These are phyloP conservation scores for Hyphopichia burtonii DNA, from an alignment of 1,139 yeast species.

Conservation along the genomic window DNA sequence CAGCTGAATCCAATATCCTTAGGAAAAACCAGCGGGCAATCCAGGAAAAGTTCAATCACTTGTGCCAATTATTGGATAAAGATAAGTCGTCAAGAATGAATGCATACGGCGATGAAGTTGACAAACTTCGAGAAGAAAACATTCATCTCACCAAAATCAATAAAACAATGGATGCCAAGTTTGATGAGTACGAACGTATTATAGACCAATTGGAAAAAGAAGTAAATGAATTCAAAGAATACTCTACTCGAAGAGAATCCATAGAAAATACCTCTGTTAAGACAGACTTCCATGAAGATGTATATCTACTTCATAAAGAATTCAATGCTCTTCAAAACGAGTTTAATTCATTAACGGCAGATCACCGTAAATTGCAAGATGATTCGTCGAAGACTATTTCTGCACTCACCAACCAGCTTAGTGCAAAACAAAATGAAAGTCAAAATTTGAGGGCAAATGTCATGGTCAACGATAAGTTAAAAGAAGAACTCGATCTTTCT, in stretches of 20 bases:
- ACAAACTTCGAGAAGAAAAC: conserved; percentile 20
- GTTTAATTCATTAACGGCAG: conserved; percentile 19
- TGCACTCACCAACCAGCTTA: conserved; percentile 27
- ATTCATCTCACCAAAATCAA: conserved; percentile 13
- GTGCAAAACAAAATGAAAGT: conserved; percentile 27
- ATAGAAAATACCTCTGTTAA: conserved; percentile 12
- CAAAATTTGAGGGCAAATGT: conserved; percentile 18
- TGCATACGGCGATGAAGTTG: conserved; percentile 10
- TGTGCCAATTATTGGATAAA: conserved; percentile 15
- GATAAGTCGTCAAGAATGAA: conserved; percentile 1
- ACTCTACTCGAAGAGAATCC: conserved; percentile 1
- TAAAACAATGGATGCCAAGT: conserved; percentile 20
- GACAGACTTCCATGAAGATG: conserved; percentile 20
- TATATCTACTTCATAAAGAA: conserved; percentile 12
- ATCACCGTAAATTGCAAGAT: conserved; percentile 22
- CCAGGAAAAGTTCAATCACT: conserved; percentile 17
- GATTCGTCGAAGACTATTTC: conserved; percentile 27
- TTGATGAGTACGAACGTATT: conserved; percentile 30
- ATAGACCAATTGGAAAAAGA: conserved; percentile 34
- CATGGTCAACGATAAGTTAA: conserved; percentile 26
- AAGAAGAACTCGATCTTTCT: conserved; percentile 41
- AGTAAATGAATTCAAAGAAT: conserved; percentile 24
- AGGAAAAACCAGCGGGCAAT: conserved; percentile 18
- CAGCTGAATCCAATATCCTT: conserved; percentile 21
- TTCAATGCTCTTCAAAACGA: conserved; percentile 17